phyloP scores from a whole-genome alignment of 192 early-diverging fungal genomes.

The Cetraspora pellucida region DNA sequence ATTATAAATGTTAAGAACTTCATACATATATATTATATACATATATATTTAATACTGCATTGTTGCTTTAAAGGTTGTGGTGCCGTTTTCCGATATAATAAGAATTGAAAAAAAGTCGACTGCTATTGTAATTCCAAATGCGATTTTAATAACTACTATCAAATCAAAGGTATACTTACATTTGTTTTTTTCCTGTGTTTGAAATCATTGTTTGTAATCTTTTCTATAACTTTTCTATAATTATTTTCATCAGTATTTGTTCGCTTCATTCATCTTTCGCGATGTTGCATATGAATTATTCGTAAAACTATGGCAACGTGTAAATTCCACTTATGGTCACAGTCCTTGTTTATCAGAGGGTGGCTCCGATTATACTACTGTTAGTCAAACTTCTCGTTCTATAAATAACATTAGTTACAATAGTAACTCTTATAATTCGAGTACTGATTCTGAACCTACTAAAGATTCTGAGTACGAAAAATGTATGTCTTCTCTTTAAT shows the following conservation, averaged over 20 bases:
- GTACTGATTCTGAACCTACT: no score
- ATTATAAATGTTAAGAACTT: no score
- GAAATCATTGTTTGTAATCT: background rate
- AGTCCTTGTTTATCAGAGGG: background rate
- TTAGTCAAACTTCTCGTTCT: background rate
- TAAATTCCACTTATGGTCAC: background rate
- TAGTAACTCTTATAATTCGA: no score
- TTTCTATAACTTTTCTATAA: background rate
- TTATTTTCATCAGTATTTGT: constrained; percentile 61
- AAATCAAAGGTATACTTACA: constrained; percentile 52
- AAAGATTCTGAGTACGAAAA: no score
- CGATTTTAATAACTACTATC: constrained; percentile 78
- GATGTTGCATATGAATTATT: constrained; percentile 76
- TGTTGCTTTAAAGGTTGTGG: constrained; percentile 59
- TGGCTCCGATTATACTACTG: background rate
- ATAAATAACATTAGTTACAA: no score
- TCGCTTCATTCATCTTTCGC: constrained; percentile 85
- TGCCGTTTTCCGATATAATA: constrained; percentile 77
- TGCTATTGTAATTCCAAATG: constrained; percentile 86
- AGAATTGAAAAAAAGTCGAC: constrained; percentile 85
- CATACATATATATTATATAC: no score
- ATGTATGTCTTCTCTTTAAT: no score
- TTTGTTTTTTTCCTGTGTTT: background rate
- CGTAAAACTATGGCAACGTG: constrained; percentile 62
- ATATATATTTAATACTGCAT: background rate